A percentile compares a stretch with the other conserved stretches of the same genome.
Evolutionary conservation across 2,329 filamentous ascomycete species (phyloP).

Genomic region (Aspergillus tubingensis): DNA sequence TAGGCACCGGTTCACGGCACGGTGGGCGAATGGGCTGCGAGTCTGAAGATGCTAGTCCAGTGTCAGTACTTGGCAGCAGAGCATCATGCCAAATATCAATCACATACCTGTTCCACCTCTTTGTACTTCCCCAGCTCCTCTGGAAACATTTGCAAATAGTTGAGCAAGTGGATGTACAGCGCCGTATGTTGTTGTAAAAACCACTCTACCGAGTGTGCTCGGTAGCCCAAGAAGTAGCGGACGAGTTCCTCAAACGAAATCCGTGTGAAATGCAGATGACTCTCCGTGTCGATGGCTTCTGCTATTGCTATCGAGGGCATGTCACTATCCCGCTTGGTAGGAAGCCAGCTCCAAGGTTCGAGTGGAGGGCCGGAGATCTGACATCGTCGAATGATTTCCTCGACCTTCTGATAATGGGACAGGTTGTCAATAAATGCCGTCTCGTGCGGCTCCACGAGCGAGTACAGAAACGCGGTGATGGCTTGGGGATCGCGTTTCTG

Average conservation of each 20-base stretch:
- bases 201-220: conserved; percentile 37
- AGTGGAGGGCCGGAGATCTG: conserved; percentile 24
- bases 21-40: conserved; percentile 42
- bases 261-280: conserved; percentile 41
- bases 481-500: conserved; percentile 35
- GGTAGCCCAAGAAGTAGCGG: conserved; percentile 41
- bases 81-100: too few relatives aligned
- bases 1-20: conserved; percentile 36
- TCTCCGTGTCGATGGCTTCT: conserved; percentile 40
- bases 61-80: not conserved
- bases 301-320: conserved; percentile 32
- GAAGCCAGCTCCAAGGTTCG: conserved; percentile 42
- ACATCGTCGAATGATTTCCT: conserved; percentile 41
- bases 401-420: conserved; percentile 42
- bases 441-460: conserved; percentile 32
- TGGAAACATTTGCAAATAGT: conserved; percentile 34
- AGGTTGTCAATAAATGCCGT: conserved; percentile 29
- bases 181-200: conserved; percentile 42
- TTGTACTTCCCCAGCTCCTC: conserved; percentile 35
- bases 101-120: conserved; percentile 41
- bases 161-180: conserved; percentile 36
- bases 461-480: conserved; percentile 36
- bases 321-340: conserved; percentile 24
- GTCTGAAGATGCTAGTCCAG: conserved; percentile 36
- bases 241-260: conserved; percentile 45